phyloP scores from a whole-genome alignment of 2,329 filamentous ascomycete species.

The Teratosphaeria zuluensis region DNA sequence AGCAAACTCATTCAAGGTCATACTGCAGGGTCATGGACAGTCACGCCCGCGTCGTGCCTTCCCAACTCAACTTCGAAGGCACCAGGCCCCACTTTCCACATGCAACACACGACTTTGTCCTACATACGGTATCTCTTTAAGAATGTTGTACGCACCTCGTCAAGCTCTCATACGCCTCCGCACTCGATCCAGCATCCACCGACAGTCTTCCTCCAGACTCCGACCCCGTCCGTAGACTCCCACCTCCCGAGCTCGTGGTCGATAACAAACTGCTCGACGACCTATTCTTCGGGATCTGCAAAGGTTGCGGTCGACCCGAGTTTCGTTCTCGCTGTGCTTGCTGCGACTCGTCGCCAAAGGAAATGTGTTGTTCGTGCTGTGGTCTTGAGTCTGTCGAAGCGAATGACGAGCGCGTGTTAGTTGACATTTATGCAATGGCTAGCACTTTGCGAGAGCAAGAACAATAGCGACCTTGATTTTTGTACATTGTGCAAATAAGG shows the following conservation, averaged over 20 bases:
- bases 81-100: not conserved
- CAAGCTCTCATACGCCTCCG: constrained; percentile 56
- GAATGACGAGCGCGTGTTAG: not conserved
- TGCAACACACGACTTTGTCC: not conserved
- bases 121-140: not conserved
- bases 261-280: constrained; percentile 40
- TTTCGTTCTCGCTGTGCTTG: not conserved
- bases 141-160: constrained; percentile 53
- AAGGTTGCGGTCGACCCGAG: constrained; percentile 3
- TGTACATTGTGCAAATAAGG: not conserved
- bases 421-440: not conserved
- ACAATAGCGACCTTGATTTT: not conserved
- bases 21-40: not conserved
- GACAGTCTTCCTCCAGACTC: constrained; percentile 58
- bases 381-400: not conserved
- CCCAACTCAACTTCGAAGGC: not conserved
- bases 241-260: constrained; percentile 13
- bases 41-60: not conserved
- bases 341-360: not conserved
- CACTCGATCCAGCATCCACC: constrained; percentile 58
- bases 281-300: constrained; percentile 38
- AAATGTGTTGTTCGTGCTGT: not conserved
- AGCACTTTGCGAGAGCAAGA: not conserved
- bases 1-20: not conserved
- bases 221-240: constrained; percentile 40